These are phyloP conservation scores for Pichia sp. DNA, from an alignment of 1,139 yeast genomes.

Conservation along the genomic window DNA sequence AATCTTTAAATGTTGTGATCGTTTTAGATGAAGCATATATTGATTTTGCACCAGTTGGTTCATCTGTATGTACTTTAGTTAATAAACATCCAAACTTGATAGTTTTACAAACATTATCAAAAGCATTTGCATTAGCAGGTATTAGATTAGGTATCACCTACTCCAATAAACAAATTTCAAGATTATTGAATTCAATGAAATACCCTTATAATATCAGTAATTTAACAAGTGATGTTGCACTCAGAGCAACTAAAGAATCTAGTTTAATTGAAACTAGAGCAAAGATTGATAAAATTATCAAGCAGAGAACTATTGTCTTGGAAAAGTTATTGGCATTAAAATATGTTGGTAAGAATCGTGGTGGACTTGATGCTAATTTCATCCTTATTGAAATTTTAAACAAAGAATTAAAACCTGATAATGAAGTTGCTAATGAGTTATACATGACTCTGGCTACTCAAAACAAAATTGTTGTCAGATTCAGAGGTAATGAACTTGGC, in stretches of 20 bases:
- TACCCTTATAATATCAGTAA: conserved; percentile 94
- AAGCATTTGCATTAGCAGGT: conserved; percentile 95
- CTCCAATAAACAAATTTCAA: conserved; percentile 53
- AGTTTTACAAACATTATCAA: conserved; percentile 86
- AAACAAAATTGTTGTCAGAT: conserved; percentile 78
- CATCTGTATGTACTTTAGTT: conserved; percentile 76
- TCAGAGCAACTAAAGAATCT: conserved; percentile 57
- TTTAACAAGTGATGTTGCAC: conserved; percentile 69
- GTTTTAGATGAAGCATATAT: conserved; percentile 94
- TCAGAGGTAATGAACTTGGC: conserved; percentile 83
- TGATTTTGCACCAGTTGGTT: conserved; percentile 66
- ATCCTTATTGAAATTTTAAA: conserved; percentile 65
- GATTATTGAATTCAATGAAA: conserved; percentile 77
- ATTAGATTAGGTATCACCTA: conserved; percentile 81
- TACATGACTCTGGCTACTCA: conserved; percentile 66
- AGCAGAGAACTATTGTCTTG: conserved; percentile 51
- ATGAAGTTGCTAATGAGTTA: conserved; percentile 59
- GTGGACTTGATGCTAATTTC: conserved; percentile 88
- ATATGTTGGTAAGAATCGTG: conserved; percentile 68
- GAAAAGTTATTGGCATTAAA: conserved; percentile 45
- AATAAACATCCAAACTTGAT: conserved; percentile 77
- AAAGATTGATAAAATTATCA: conserved; percentile 43
- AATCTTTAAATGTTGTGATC: conserved; percentile 67
- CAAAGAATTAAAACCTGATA: conserved; percentile 55
- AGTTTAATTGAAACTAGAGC: conserved; percentile 57